A percentile compares a stretch with the other conserved stretches of the same genome.
These are phyloP conservation scores for Paraconiothyrium brasiliense DNA, from an alignment of 2,329 filamentous ascomycete genomes.

Conservation along the genomic window DNA sequence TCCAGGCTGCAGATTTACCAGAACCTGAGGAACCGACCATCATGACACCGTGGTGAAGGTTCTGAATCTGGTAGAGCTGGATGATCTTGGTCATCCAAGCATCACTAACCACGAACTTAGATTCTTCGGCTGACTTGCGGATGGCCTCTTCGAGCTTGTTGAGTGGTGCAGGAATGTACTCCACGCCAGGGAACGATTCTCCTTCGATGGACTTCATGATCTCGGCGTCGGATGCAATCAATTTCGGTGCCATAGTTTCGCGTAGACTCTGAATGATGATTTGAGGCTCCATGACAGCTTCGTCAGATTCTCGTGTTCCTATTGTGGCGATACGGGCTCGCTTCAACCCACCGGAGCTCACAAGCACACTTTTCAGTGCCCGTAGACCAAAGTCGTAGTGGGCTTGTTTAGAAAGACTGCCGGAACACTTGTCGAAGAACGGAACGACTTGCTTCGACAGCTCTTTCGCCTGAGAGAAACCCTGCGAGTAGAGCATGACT, in stretches of 20 bases:
- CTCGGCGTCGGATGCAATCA: constrained; percentile 91
- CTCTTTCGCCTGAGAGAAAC: constrained; percentile 94
- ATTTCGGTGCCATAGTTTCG: constrained; percentile 96
- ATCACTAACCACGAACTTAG: constrained; percentile 88
- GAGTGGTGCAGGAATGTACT: constrained; percentile 91
- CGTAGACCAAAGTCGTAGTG: constrained; percentile 99
- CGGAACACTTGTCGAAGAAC: constrained; percentile 93
- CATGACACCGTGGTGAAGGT: constrained; percentile 99
- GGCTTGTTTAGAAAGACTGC: constrained; percentile 88
- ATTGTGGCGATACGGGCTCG: constrained; percentile 75
- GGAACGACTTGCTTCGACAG: constrained; percentile 96
- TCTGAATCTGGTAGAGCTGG: constrained; percentile 97
- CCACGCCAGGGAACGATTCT: constrained; percentile 88
- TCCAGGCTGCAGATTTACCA: constrained; percentile 96
- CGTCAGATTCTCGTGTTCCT: constrained; percentile 67
- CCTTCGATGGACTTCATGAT: constrained; percentile 85
- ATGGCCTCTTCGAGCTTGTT: constrained; percentile 83
- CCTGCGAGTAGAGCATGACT: constrained; percentile 99
- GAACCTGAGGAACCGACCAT: constrained; percentile 99
- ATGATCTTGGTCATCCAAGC: constrained; percentile 98
- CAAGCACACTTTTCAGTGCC: constrained; percentile 96
- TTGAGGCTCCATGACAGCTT: constrained; percentile 86
- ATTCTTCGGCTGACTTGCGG: constrained; percentile 80
- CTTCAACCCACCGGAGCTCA: constrained; percentile 96
- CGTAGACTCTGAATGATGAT: constrained; percentile 98